Conservation (phyloP, 805 yeast genomes). For the Metschnikowia santaceciliae region DNA sequence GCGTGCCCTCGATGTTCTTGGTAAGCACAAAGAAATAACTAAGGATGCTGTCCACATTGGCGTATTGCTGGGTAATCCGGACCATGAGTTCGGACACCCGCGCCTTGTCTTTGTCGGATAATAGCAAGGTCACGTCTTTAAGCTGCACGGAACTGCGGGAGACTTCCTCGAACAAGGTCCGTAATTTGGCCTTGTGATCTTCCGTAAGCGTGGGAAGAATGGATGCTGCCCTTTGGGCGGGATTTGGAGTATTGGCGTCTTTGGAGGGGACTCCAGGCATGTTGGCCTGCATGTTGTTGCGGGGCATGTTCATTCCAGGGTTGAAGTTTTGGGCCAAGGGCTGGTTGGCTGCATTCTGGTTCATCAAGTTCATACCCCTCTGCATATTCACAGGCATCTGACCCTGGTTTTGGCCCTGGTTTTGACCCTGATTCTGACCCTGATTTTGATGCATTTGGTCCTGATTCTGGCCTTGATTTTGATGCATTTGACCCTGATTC, state of each 20-base stretch:
- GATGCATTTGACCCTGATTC: background rate
- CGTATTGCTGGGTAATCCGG: conserved; percentile 55
- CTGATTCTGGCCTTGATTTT: background rate
- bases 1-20: conserved; percentile 70
- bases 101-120: conserved; percentile 62
- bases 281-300: background rate
- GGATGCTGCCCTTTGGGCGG: conserved; percentile 4
- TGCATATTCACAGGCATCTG: conserved; percentile 3
- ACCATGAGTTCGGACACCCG: conserved; percentile 52
- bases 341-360: background rate
- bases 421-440: too few relatives aligned
- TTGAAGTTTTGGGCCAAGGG: conserved; percentile 1
- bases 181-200: conserved; percentile 59
- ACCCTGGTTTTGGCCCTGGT: background rate
- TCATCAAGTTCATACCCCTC: conserved; percentile 5
- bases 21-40: conserved; percentile 77
- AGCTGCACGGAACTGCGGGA: conserved; percentile 61
- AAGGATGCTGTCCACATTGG: conserved; percentile 68
- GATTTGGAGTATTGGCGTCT: background rate
- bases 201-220: conserved; percentile 44
- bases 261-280: background rate
- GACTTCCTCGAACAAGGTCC: conserved; percentile 65
- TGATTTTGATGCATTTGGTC: background rate
- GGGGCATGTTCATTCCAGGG: background rate
- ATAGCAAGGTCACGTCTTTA: conserved; percentile 58